These are phyloP conservation scores for Cadophora sp. DNA, from an alignment of 2,329 filamentous ascomycete species.

Conservation along the genomic window DNA sequence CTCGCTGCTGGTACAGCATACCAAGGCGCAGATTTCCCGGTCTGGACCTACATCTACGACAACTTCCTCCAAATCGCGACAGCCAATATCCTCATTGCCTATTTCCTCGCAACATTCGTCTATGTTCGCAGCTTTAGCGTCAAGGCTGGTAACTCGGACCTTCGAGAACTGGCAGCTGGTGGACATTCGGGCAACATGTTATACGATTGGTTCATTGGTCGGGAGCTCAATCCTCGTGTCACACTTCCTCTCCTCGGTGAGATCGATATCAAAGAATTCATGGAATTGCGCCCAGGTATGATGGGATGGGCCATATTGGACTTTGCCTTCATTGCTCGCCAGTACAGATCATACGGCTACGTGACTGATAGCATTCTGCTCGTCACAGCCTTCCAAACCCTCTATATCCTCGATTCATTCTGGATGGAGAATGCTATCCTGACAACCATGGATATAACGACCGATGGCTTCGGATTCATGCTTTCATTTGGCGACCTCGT, in stretches of 20 bases:
- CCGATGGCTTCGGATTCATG: slow-evolving; percentile 96
- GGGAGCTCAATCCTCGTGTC: slow-evolving; percentile 90
- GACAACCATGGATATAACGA: slow-evolving; percentile 93
- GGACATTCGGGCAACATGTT: slow-evolving; percentile 84
- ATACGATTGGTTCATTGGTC: slow-evolving; percentile 97
- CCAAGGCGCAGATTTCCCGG: slow-evolving; percentile 80
- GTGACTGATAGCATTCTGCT: slow-evolving; percentile 87
- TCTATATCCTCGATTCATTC: slow-evolving; percentile 85
- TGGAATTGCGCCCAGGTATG: slow-evolving; percentile 90
- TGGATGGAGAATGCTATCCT: slow-evolving; percentile 89
- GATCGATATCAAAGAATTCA: slow-evolving; percentile 88
- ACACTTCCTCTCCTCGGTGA: slow-evolving; percentile 80
- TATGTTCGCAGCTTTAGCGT: slow-evolving; percentile 86
- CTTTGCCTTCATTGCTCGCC: slow-evolving; percentile 82
- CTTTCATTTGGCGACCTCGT: slow-evolving; percentile 89
- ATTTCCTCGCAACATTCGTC: slow-evolving; percentile 74
- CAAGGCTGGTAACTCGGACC: slow-evolving; percentile 72
- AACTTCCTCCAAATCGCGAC: slow-evolving; percentile 89
- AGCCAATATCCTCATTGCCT: slow-evolving; percentile 80
- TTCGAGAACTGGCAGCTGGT: slow-evolving; percentile 81
- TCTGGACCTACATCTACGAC: slow-evolving; percentile 93
- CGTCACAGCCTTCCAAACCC: slow-evolving; percentile 75
- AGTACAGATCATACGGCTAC: slow-evolving; percentile 84
- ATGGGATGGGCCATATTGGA: slow-evolving; percentile 89
- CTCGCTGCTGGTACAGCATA: slow-evolving; percentile 76